A percentile compares a stretch with the other conserved stretches of the same genome.
phyloP scores from a whole-genome alignment of 257 asterid genomes.

The Perilla frutescens region DNA sequence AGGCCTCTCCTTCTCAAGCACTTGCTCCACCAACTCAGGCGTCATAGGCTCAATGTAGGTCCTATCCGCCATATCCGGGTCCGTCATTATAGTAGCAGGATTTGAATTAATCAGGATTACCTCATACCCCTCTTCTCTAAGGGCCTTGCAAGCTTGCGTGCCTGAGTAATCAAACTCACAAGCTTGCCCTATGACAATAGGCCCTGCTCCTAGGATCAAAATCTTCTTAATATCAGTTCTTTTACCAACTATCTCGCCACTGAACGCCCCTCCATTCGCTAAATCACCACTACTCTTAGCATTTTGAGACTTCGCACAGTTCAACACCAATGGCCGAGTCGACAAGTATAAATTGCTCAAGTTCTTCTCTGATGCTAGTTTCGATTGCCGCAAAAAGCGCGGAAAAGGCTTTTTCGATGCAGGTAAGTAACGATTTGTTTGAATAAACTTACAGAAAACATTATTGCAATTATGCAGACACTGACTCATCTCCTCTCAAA shows the following conservation, averaged over 20 bases:
- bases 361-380: conserved; percentile 22
- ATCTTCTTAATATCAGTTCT: conserved; percentile 90
- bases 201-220: conserved; percentile 96
- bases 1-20: conserved; percentile 92
- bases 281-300: conserved; percentile 34
- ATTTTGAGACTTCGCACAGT: conserved; percentile 42
- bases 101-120: conserved; percentile 90
- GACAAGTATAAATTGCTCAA: conserved; percentile 33
- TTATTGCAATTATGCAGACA: conserved; percentile 48
- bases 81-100: conserved; percentile 99
- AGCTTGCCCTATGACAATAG: conserved; percentile 97
- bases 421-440: conserved; percentile 42
- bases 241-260: conserved; percentile 52
- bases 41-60: conserved; percentile 99
- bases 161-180: conserved; percentile 99
- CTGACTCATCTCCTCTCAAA: conserved; percentile 48
- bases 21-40: conserved; percentile 93
- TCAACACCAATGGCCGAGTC: conserved; percentile 45
- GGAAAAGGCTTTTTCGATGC: conserved; percentile 46
- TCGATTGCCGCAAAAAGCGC: conserved; percentile 37
- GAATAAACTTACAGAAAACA: conserved; percentile 45
- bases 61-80: conserved; percentile 88
- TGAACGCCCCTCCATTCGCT: conserved; percentile 39
- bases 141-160: conserved; percentile 98
- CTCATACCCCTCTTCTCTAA: conserved; percentile 95